Conservation (phyloP, 1,139 yeast genomes). For the Candida sojae region DNA sequence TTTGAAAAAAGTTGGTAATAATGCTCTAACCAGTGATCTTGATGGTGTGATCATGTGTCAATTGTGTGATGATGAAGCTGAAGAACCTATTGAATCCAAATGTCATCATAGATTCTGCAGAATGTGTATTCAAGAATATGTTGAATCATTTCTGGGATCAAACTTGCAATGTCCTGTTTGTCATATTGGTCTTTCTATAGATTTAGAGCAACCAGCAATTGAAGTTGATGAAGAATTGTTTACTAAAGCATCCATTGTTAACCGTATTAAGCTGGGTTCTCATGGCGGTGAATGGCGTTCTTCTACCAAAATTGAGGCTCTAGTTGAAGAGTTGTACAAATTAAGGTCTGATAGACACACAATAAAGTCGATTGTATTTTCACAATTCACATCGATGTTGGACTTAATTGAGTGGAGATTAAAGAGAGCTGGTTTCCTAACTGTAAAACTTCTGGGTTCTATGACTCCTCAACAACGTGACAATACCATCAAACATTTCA, state of each 20-base stretch:
- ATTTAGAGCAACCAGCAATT: conserved; percentile 81
- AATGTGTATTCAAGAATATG: conserved; percentile 85
- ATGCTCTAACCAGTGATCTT: conserved; percentile 33
- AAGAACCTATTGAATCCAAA: conserved; percentile 91
- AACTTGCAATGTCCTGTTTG: conserved; percentile 89
- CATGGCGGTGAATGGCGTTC: conserved; percentile 85
- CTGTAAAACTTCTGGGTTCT: conserved; percentile 91
- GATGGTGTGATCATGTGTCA: conserved; percentile 82
- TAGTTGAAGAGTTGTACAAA: conserved; percentile 88
- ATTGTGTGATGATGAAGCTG: conserved; percentile 96
- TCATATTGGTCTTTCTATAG: conserved; percentile 89
- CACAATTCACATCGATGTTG: conserved; percentile 95
- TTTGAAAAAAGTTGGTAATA: conserved; percentile 61
- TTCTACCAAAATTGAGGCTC: conserved; percentile 93
- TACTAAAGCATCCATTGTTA: conserved; percentile 82
- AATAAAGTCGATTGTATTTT: conserved; percentile 91
- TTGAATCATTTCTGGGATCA: conserved; percentile 76
- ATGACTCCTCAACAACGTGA: conserved; percentile 97
- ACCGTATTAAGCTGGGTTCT: conserved; percentile 73
- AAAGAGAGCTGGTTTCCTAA: conserved; percentile 89
- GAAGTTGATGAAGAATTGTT: conserved; percentile 69
- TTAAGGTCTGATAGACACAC: conserved; percentile 85
- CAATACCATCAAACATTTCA: conserved; percentile 83
- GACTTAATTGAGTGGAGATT: conserved; percentile 95
- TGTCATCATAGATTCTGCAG: conserved; percentile 95